phyloP scores from a whole-genome alignment of 179 eudicot genomes.

The Beta lomatogona region DNA sequence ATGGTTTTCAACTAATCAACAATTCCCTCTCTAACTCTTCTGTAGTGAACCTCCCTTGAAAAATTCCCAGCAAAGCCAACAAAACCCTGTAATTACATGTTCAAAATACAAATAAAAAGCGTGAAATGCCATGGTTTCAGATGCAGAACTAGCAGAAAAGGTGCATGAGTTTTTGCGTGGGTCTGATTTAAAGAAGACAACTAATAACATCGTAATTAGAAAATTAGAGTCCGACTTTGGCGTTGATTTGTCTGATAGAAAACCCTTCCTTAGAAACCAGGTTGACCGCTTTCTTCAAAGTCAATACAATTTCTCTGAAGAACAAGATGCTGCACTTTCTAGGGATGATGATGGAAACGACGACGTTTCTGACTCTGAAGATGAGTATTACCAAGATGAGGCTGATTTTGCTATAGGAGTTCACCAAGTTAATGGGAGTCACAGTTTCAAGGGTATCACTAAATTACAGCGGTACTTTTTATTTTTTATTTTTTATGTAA shows the following conservation, averaged over 20 bases:
- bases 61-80: not conserved
- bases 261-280: constrained; percentile 64
- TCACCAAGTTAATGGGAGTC: constrained; percentile 12
- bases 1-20: too few relatives aligned
- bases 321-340: not conserved
- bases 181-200: constrained; percentile 75
- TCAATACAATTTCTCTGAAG: constrained; percentile 40
- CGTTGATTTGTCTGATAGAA: constrained; percentile 71
- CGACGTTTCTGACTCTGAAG: constrained; percentile 38
- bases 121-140: constrained; percentile 51
- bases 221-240: constrained; percentile 73
- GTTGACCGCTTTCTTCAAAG: constrained; percentile 63
- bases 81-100: not conserved
- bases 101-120: not conserved
- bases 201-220: constrained; percentile 59
- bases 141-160: constrained; percentile 56
- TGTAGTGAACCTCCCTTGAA: not conserved
- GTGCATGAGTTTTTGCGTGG: constrained; percentile 50
- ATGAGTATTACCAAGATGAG: constrained; percentile 24
- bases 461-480: constrained; percentile 14
- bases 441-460: constrained; percentile 20
- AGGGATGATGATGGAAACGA: constrained; percentile 1
- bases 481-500: too few relatives aligned
- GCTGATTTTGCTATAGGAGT: constrained; percentile 1
- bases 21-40: not conserved